These are phyloP conservation scores for Skeletonema tropicum DNA, from an alignment of 108 stramenopile species.

Conservation along the genomic window DNA sequence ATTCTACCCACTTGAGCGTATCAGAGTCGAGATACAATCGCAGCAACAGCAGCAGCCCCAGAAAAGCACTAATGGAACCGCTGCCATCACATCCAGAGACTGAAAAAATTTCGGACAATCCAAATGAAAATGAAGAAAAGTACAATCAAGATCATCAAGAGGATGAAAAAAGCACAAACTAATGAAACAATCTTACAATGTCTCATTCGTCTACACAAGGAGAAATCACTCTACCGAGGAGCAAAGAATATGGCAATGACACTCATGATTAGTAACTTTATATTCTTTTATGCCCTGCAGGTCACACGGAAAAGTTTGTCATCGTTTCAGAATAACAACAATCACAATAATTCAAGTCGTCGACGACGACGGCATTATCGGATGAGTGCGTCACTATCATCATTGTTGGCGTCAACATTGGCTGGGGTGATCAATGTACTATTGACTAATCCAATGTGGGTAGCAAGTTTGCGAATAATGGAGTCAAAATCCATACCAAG, in stretches of 20 bases:
- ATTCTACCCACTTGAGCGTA: too few species aligned
- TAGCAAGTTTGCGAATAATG: conserved; percentile 75
- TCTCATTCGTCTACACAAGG: conserved; percentile 48
- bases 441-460: conserved; percentile 87
- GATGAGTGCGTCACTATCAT: neutral
- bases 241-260: conserved; percentile 67
- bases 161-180: too few species aligned
- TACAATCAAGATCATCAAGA: too few species aligned
- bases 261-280: conserved; percentile 66
- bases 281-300: conserved; percentile 77
- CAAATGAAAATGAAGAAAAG: too few species aligned
- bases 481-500: conserved; percentile 37
- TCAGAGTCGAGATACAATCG: too few species aligned
- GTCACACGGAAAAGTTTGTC: conserved; percentile 46
- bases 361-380: neutral
- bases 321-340: neutral
- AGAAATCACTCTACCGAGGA: conserved; percentile 71
- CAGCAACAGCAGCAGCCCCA: too few species aligned
- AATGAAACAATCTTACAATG: conserved; percentile 51
- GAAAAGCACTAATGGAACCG: too few species aligned
- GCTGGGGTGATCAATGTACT: conserved; percentile 81
- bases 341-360: neutral
- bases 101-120: too few species aligned
- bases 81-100: too few species aligned
- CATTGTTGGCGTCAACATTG: conserved; percentile 64